Percentiles rank a stretch among this genome's conserved stretches.
phyloP scores from a whole-genome alignment of 1,139 yeast species.

The Taphrina deformans region DNA sequence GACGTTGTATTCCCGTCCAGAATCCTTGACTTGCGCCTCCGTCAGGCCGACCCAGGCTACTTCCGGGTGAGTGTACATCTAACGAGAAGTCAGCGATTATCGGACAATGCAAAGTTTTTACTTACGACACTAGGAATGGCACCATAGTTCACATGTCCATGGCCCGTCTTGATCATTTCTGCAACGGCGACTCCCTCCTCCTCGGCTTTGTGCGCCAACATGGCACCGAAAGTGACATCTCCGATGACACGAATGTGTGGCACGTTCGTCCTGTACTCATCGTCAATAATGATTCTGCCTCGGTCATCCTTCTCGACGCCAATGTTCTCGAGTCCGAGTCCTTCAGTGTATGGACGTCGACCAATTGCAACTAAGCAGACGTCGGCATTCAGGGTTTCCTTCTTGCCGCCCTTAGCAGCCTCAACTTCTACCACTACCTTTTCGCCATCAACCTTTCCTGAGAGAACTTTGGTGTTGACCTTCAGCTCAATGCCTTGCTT shows the following conservation, averaged over 20 bases:
- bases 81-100: background rate
- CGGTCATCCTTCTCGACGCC: conserved; percentile 88
- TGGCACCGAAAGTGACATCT: conserved; percentile 96
- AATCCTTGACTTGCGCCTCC: conserved; percentile 92
- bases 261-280: conserved; percentile 86
- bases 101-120: no score
- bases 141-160: conserved; percentile 97
- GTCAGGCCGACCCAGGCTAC: conserved; percentile 98
- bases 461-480: conserved; percentile 84
- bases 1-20: conserved; percentile 85
- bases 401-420: conserved; percentile 81
- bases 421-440: conserved; percentile 83
- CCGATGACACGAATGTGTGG: conserved; percentile 97
- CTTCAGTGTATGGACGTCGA: conserved; percentile 95
- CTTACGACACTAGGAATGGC: conserved; percentile 83
- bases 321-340: conserved; percentile 81
- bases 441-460: conserved; percentile 86
- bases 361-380: conserved; percentile 96
- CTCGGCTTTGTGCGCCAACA: conserved; percentile 99
- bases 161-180: conserved; percentile 88
- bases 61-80: conserved; percentile 97
- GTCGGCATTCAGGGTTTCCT: conserved; percentile 80
- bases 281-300: conserved; percentile 92
- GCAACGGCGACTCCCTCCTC: conserved; percentile 99
- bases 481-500: conserved; percentile 96